These are phyloP conservation scores for Sarocladium oryzae DNA, from an alignment of 2,329 filamentous ascomycete species.

Conservation along the genomic window DNA sequence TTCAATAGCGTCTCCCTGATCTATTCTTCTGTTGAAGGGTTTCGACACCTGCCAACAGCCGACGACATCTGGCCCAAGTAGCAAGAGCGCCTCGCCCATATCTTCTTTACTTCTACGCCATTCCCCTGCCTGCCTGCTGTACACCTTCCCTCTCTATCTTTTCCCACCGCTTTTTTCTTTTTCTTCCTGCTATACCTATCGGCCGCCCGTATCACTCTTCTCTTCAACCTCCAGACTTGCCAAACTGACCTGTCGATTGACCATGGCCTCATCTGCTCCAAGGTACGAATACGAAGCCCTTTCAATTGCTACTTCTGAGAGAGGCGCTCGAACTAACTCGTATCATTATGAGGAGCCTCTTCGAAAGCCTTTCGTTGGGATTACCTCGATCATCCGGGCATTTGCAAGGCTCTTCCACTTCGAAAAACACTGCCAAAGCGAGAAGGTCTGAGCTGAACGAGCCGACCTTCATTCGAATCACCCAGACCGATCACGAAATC, in stretches of 20 bases:
- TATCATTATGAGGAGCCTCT: too few species aligned
- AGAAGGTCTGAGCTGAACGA: neutral
- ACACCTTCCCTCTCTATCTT: neutral
- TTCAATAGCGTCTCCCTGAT: too few species aligned
- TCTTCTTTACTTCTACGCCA: neutral
- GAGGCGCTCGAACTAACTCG: too few species aligned
- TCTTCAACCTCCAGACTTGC: too few species aligned
- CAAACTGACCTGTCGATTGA: too few species aligned
- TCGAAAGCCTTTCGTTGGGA: neutral
- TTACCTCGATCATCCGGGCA: neutral
- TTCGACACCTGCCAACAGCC: neutral
- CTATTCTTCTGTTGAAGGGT: too few species aligned
- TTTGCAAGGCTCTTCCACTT: neutral
- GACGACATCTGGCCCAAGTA: neutral
- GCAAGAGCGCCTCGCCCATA: neutral
- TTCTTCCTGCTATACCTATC: too few species aligned
- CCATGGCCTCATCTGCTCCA: neutral
- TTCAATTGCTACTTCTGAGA: too few species aligned
- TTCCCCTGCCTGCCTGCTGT: neutral
- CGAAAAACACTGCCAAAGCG: neutral
- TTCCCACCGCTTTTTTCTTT: neutral
- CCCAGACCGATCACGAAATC: conserved; percentile 4
- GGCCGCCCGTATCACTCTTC: too few species aligned
- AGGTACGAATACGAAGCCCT: neutral
- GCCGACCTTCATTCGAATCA: neutral